These are phyloP conservation scores for Hyaloscypha hepaticicola DNA, from an alignment of 495 filamentous ascomycete species.

Conservation along the genomic window DNA sequence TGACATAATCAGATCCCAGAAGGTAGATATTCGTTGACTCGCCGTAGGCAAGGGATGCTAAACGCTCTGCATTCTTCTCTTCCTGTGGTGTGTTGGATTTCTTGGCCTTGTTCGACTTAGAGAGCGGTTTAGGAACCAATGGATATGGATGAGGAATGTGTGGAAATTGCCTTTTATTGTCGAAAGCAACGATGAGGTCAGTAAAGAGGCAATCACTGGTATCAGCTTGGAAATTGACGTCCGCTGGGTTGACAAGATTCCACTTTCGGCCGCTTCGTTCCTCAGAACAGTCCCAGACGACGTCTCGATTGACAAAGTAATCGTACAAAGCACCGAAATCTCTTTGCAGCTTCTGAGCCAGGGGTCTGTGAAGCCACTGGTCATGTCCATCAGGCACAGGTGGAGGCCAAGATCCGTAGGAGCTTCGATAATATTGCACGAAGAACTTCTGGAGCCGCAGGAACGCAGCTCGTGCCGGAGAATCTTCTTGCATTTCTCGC, in stretches of 20 bases:
- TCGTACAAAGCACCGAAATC: slow-evolving; percentile 72
- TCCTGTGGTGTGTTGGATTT: slow-evolving; percentile 22
- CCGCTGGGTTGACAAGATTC: slow-evolving; percentile 45
- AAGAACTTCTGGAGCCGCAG: slow-evolving; percentile 58
- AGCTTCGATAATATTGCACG: slow-evolving; percentile 49
- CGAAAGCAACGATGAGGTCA: slow-evolving; percentile 66
- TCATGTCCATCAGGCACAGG: slow-evolving; percentile 42
- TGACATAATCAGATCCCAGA: slow-evolving; percentile 51
- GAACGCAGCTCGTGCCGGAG: slow-evolving; percentile 46
- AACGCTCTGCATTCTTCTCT: slow-evolving; percentile 38
- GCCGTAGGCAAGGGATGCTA: slow-evolving; percentile 60
- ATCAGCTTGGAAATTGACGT: slow-evolving; percentile 59
- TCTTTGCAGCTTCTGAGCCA: slow-evolving; percentile 56
- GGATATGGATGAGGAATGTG: slow-evolving; percentile 72
- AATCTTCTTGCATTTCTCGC: slow-evolving; percentile 41
- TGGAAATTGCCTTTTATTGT: slow-evolving; percentile 59
- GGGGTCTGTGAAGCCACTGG: slow-evolving; percentile 59
- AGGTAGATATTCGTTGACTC: slow-evolving; percentile 69
- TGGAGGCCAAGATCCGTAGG: slow-evolving; percentile 56
- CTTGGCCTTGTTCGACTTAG: slow-evolving; percentile 27
- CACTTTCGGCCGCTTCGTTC: slow-evolving; percentile 56
- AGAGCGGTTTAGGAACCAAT: slow-evolving; percentile 50
- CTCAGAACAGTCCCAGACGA: slow-evolving; percentile 61
- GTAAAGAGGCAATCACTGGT: slow-evolving; percentile 60
- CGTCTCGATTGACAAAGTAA: slow-evolving; percentile 68